Conservation (phyloP, 2,329 filamentous ascomycete genomes). For the Periconia digitata region DNA sequence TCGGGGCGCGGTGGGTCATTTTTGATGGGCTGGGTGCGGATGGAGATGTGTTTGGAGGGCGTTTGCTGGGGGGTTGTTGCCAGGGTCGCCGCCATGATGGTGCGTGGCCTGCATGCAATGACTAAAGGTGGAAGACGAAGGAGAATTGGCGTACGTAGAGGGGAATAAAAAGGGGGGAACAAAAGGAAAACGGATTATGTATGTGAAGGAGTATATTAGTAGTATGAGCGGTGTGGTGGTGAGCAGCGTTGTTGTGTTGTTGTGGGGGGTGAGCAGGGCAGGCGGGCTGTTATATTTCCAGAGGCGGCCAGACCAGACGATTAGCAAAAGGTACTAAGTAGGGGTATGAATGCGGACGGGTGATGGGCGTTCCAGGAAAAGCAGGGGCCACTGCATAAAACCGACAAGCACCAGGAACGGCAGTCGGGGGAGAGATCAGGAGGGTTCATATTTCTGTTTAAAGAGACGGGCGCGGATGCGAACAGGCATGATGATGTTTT, state of each 20-base stretch:
- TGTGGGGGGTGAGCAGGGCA: constrained; percentile 11
- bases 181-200: constrained; percentile 7
- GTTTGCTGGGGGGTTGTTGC: constrained; percentile 26
- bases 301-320: no score
- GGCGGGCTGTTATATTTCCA: not conserved
- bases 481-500: no score
- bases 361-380: not conserved
- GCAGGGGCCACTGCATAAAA: not conserved
- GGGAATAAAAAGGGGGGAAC: constrained; percentile 5
- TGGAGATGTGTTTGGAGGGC: constrained; percentile 23
- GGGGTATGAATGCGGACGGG: constrained; percentile 6
- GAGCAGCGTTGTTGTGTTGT: constrained; percentile 11
- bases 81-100: constrained; percentile 19
- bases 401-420: no score
- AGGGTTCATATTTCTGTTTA: no score
- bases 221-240: constrained; percentile 4
- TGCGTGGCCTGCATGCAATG: constrained; percentile 18
- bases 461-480: not conserved
- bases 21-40: constrained; percentile 27
- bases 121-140: constrained; percentile 10
- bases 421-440: no score
- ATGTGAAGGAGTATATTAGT: constrained; percentile 1
- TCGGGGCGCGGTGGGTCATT: constrained; percentile 29
- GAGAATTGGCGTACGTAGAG: not conserved
- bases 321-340: not conserved